Evolutionary conservation across 305 asterid species (phyloP).

Genomic region (Fraxinus xanthoxyloides): DNA sequence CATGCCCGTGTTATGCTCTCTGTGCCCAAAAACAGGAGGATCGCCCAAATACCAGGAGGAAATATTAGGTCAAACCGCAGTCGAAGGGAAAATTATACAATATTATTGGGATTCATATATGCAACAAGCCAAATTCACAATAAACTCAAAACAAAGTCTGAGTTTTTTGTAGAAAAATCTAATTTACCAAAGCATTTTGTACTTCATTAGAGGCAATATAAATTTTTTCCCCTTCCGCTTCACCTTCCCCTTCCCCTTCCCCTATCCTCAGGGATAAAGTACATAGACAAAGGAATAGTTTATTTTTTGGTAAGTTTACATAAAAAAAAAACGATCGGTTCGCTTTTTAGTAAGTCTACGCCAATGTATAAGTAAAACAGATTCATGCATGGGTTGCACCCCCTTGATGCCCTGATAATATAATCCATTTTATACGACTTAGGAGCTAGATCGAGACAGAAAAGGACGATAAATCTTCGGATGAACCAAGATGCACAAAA

Average conservation of each 20-base stretch:
- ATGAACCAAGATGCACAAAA: not conserved
- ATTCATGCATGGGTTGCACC: not conserved
- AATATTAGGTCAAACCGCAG: not conserved
- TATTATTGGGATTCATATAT: not conserved
- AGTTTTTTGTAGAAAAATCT: not conserved
- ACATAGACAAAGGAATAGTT: not conserved
- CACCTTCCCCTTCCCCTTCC: too few relatives aligned
- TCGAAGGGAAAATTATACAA: not conserved
- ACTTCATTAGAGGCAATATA: not conserved
- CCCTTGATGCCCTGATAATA: not conserved
- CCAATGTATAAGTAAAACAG: not conserved
- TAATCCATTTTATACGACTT: not conserved
- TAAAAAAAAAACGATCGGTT: not conserved
- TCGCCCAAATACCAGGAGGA: not conserved
- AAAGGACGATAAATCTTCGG: not conserved
- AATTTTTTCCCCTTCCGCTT: not conserved
- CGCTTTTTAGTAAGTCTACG: not conserved
- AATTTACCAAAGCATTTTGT: conserved; percentile 1
- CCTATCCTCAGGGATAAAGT: not conserved
- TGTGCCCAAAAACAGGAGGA: not conserved
- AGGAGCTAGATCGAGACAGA: not conserved
- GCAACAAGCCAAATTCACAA: not conserved
- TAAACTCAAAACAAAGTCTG: not conserved
- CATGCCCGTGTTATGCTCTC: not conserved
- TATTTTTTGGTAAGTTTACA: not conserved